phyloP scores from a whole-genome alignment of 345 rosid genomes.

The Citrus reticulata region DNA sequence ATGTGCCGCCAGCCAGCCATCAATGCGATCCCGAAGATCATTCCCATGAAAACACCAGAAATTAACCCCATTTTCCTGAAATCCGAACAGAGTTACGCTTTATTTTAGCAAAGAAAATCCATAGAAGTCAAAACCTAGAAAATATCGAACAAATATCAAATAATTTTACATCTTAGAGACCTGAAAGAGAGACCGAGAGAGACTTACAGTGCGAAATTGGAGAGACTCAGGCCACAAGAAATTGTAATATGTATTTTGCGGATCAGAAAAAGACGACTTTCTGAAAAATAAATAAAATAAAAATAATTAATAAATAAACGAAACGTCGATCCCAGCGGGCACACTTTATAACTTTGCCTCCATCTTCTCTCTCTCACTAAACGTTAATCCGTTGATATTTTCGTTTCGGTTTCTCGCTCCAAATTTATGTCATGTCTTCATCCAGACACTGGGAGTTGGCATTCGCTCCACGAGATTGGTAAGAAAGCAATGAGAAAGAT shows the following conservation, averaged over 20 bases:
- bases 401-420: background rate
- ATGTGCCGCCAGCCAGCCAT: constrained; percentile 97
- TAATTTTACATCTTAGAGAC: background rate
- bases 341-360: background rate
- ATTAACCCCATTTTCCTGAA: constrained; percentile 79
- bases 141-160: background rate
- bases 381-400: background rate
- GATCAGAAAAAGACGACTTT: constrained; percentile 4
- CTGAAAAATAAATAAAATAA: background rate
- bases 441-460: background rate
- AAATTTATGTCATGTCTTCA: background rate
- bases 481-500: background rate
- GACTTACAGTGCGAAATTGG: background rate
- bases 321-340: constrained; percentile 2
- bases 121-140: background rate
- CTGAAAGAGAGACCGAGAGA: background rate
- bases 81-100: constrained; percentile 6
- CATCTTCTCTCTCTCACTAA: background rate
- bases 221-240: background rate
- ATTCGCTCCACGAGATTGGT: background rate
- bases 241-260: background rate
- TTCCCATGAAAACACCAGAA: constrained; percentile 83
- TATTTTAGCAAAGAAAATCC: background rate
- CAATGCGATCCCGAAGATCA: constrained; percentile 72
- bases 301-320: background rate